Evolutionary conservation across 306 rosid genomes (phyloP).

Genomic region (Delonix regia): DNA sequence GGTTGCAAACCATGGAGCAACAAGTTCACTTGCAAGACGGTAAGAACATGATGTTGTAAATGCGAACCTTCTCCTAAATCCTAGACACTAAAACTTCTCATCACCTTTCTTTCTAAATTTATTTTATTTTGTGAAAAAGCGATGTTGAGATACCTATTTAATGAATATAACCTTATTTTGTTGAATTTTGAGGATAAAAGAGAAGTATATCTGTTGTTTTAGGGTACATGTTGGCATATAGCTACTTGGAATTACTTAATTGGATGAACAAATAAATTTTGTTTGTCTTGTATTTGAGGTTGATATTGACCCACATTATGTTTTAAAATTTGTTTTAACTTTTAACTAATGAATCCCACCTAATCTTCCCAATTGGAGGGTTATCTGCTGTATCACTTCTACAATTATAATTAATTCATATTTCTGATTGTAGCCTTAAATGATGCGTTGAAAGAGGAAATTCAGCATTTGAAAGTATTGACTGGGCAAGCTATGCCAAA

Average conservation of each 20-base stretch:
- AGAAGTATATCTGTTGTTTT: background rate
- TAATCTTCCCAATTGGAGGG: background rate
- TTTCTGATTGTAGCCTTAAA: conserved; percentile 64
- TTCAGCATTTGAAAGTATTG: conserved; percentile 88
- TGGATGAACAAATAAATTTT: background rate
- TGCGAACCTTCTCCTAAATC: background rate
- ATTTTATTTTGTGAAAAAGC: background rate
- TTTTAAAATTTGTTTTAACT: too few relatives aligned
- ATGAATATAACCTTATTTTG: too few relatives aligned
- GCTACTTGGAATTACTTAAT: background rate
- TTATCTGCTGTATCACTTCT: background rate
- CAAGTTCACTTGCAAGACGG: conserved; percentile 98
- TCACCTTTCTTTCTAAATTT: conserved; percentile 5
- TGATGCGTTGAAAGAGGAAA: conserved; percentile 92
- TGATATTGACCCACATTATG: background rate
- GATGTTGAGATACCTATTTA: background rate
- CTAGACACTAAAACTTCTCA: too few relatives aligned
- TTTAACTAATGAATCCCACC: background rate
- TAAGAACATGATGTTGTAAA: conserved; percentile 33
- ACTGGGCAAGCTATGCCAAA: conserved; percentile 86
- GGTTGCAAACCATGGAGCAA: conserved; percentile 97
- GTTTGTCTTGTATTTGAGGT: background rate
- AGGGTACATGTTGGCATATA: background rate
- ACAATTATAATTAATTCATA: conserved; percentile 12
- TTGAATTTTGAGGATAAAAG: background rate